Conservation (phyloP, 192 early-diverging fungal species). For the Lobosporangium transversale region DNA sequence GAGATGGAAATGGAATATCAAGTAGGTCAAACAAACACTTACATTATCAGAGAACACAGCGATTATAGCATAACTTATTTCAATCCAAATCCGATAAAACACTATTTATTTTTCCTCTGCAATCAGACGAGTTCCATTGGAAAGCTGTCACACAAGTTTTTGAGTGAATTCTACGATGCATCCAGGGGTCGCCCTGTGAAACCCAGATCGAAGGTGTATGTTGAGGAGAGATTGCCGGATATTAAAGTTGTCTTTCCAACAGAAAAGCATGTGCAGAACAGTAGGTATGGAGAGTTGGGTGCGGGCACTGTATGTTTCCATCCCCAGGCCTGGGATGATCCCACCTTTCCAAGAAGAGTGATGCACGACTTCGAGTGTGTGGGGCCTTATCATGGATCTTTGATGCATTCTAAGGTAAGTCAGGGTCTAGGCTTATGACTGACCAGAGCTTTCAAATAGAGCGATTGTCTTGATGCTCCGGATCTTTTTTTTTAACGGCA, state of each 20-base stretch:
- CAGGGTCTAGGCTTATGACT: background rate
- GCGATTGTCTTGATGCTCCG: too few species aligned
- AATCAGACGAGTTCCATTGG: slow-evolving; percentile 61
- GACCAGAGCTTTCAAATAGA: too few species aligned
- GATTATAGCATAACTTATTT: too few species aligned
- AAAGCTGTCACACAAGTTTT: slow-evolving; percentile 38
- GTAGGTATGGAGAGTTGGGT: slow-evolving; percentile 36
- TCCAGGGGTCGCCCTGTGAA: slow-evolving; percentile 46
- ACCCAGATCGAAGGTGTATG: slow-evolving; percentile 1
- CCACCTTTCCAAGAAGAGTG: slow-evolving; percentile 17
- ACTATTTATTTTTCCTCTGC: background rate
- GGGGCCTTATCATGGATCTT: slow-evolving; percentile 6
- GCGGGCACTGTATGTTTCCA: slow-evolving; percentile 33
- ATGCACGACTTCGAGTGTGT: slow-evolving; percentile 45
- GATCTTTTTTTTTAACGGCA: too few species aligned
- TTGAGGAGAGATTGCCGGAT: slow-evolving; percentile 18
- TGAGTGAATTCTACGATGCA: slow-evolving; percentile 54
- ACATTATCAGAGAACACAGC: too few species aligned
- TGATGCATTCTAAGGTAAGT: slow-evolving; percentile 48
- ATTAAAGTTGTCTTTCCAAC: slow-evolving; percentile 59
- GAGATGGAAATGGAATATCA: slow-evolving; percentile 54
- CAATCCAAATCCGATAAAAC: too few species aligned
- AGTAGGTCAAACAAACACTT: too few species aligned
- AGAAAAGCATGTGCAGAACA: slow-evolving; percentile 43
- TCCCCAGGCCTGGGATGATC: slow-evolving; percentile 13